Evolutionary conservation across 2,329 filamentous ascomycete genomes (phyloP).

Genomic region (Ceratocystis cacaofunesta): DNA sequence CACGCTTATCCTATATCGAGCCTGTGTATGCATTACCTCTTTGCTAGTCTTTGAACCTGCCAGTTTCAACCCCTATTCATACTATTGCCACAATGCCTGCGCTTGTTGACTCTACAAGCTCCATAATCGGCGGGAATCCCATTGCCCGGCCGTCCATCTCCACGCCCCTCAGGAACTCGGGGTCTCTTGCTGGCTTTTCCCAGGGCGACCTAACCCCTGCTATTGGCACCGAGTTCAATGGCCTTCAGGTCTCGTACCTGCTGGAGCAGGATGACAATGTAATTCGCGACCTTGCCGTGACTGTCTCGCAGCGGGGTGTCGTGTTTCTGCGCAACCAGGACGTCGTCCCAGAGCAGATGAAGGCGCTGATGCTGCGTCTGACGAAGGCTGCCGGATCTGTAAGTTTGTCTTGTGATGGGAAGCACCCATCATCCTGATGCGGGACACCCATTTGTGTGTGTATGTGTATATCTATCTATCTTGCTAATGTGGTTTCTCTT

Average conservation of each 20-base stretch:
- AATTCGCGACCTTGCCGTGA: conserved; percentile 45
- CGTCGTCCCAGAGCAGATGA: conserved; percentile 43
- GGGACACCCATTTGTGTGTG: background rate
- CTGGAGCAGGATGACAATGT: conserved; percentile 41
- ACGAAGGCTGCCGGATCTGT: conserved; percentile 38
- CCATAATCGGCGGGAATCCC: conserved; percentile 14
- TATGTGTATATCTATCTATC: too few relatives aligned
- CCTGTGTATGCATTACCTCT: too few relatives aligned
- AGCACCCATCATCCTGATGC: background rate
- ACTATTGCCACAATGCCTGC: conserved; percentile 10
- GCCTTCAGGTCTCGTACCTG: conserved; percentile 32
- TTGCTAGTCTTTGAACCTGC: too few relatives aligned
- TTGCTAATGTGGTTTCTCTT: background rate
- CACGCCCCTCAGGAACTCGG: conserved; percentile 24
- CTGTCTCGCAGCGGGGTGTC: conserved; percentile 46
- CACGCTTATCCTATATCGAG: too few relatives aligned
- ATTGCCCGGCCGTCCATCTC: conserved; percentile 7
- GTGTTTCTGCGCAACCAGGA: conserved; percentile 50
- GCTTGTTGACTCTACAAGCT: background rate
- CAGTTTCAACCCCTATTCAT: background rate
- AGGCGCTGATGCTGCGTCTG: conserved; percentile 42
- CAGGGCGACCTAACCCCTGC: conserved; percentile 37
- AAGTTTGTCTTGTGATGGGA: background rate
- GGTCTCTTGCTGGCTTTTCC: conserved; percentile 29
- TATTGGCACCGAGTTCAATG: conserved; percentile 40